A percentile compares a stretch with the other conserved stretches of the same genome.
Evolutionary conservation across 2,329 filamentous ascomycete species (phyloP).

Genomic region (Diaporthe nobilis): DNA sequence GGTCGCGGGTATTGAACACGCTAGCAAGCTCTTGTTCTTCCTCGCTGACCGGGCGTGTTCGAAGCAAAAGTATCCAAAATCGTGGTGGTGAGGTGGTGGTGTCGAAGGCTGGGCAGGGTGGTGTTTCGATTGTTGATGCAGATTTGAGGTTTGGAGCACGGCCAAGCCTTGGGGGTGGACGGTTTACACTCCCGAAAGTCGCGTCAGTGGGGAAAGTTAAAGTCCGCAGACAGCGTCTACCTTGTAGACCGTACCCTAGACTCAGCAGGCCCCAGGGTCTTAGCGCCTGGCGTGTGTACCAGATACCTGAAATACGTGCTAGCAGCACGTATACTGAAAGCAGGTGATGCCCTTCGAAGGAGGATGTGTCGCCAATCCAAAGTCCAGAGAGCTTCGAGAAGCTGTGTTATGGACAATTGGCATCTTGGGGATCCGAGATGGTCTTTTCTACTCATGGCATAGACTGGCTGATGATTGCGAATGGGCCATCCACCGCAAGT

Average conservation of each 20-base stretch:
- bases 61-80: slow-evolving; percentile 16
- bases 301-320: too few relatives aligned
- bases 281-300: background rate
- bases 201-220: slow-evolving; percentile 30
- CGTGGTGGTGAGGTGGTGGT: background rate
- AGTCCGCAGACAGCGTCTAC: background rate
- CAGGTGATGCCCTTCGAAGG: background rate
- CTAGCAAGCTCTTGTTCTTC: background rate
- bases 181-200: slow-evolving; percentile 8
- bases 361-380: background rate
- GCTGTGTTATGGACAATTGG: slow-evolving; percentile 22
- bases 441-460: background rate
- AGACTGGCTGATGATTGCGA: background rate
- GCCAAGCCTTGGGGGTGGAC: slow-evolving; percentile 23
- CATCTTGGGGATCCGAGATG: background rate
- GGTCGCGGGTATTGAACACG: background rate
- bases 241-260: background rate
- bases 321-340: too few relatives aligned
- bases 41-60: background rate
- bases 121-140: slow-evolving; percentile 31
- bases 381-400: background rate
- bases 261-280: background rate
- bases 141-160: slow-evolving; percentile 29
- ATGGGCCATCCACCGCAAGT: slow-evolving; percentile 27
- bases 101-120: slow-evolving; percentile 21